These are phyloP conservation scores for Geotrichum macrosporum DNA, from an alignment of 1,139 yeast genomes.

Conservation along the genomic window DNA sequence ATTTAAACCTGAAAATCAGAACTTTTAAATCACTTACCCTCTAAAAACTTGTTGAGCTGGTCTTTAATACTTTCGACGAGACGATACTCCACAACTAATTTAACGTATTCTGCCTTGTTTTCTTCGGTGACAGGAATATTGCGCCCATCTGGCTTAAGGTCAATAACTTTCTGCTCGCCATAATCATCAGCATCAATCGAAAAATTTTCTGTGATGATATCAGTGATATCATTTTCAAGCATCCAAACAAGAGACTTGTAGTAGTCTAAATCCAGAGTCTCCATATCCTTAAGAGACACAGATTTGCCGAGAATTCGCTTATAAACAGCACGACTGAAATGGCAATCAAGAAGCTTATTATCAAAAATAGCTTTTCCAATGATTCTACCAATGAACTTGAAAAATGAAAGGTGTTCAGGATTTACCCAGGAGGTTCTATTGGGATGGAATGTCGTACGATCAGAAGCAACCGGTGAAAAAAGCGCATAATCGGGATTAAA, in stretches of 20 bases:
- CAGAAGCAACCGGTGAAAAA: conserved; percentile 88
- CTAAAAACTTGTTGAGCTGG: conserved; percentile 80
- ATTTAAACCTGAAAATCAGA: too few relatives aligned
- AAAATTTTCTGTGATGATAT: conserved; percentile 92
- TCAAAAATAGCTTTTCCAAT: conserved; percentile 94
- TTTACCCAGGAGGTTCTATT: conserved; percentile 88
- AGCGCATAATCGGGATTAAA: conserved; percentile 94
- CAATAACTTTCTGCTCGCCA: conserved; percentile 80
- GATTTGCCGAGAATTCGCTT: conserved; percentile 76
- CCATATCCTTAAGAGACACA: conserved; percentile 90
- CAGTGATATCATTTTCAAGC: conserved; percentile 92
- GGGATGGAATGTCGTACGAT: conserved; percentile 92
- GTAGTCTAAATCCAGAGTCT: conserved; percentile 86
- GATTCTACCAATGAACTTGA: conserved; percentile 89
- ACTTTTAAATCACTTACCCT: conserved; percentile 35
- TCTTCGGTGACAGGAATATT: conserved; percentile 83
- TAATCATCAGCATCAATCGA: conserved; percentile 92
- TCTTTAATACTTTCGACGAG: conserved; percentile 78
- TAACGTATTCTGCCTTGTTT: conserved; percentile 87
- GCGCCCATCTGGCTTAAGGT: conserved; percentile 76
- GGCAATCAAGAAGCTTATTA: conserved; percentile 83
- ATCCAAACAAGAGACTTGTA: conserved; percentile 94
- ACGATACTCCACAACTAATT: conserved; percentile 78
- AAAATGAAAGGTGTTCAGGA: conserved; percentile 87
- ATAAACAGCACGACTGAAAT: conserved; percentile 92